Conservation (phyloP, 2,329 filamentous ascomycete species). For the Dactylellina parvicollis region DNA sequence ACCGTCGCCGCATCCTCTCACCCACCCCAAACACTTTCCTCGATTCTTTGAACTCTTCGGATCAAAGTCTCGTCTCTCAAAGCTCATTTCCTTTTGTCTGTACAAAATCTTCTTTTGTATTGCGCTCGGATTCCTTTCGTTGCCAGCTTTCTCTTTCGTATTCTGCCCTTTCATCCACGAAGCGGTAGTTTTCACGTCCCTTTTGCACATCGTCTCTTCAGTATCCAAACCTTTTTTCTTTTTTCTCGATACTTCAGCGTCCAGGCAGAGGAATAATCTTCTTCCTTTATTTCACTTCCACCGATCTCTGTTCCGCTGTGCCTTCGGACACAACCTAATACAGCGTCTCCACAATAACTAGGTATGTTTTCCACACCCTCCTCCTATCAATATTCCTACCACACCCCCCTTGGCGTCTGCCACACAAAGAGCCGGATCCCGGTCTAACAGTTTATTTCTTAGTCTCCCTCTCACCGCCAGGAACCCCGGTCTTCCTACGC, state of each 20-base stretch:
- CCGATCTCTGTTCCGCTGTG: neutral
- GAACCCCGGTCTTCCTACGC: slow-evolving; percentile 49
- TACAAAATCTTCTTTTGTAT: slow-evolving; percentile 21
- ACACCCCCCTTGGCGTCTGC: neutral
- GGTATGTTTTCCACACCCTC: slow-evolving; percentile 46
- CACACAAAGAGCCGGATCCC: neutral
- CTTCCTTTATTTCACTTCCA: neutral
- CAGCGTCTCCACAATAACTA: too few relatives aligned
- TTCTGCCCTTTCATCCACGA: slow-evolving; percentile 5
- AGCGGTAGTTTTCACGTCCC: neutral
- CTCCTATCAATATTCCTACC: slow-evolving; percentile 34
- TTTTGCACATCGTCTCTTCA: neutral
- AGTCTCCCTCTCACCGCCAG: slow-evolving; percentile 19
- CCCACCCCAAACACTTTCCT: neutral
- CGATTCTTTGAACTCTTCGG: slow-evolving; percentile 1
- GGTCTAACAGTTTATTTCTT: slow-evolving; percentile 16
- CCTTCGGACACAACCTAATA: too few relatives aligned
- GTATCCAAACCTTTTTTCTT: neutral
- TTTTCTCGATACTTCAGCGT: neutral
- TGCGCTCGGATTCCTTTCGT: neutral
- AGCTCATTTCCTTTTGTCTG: slow-evolving; percentile 25
- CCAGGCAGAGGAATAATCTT: slow-evolving; percentile 1
- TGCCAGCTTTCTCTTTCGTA: slow-evolving; percentile 7
- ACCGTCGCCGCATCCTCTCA: neutral
- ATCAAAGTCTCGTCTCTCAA: neutral